Evolutionary conservation across 768 basidiomycete species (phyloP).

Genomic region (Podaxis carcinomalis): DNA sequence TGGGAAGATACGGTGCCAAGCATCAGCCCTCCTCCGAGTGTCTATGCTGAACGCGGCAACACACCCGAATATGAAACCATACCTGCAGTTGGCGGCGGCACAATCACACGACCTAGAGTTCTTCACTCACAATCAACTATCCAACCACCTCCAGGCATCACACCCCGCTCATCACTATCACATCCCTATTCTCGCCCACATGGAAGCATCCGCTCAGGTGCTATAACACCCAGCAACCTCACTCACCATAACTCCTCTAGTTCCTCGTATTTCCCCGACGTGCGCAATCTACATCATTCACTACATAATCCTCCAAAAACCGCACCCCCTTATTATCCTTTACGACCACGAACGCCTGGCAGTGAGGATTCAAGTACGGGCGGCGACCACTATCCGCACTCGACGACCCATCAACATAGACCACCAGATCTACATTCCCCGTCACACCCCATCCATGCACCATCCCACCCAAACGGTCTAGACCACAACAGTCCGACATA

Average conservation of each 20-base stretch:
- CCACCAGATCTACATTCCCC: constrained; percentile 27
- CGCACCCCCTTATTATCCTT: constrained; percentile 13
- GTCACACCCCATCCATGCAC: constrained; percentile 12
- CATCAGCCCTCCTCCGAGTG: constrained; percentile 38
- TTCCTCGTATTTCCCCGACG: constrained; percentile 21
- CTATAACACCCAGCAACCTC: constrained; percentile 22
- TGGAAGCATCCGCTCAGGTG: constrained; percentile 18
- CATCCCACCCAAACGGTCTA: constrained; percentile 1
- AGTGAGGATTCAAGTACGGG: constrained; percentile 49
- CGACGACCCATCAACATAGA: constrained; percentile 42
- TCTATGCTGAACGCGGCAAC: constrained; percentile 35
- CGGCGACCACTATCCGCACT: constrained; percentile 18
- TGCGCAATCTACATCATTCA: background rate
- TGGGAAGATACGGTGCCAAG: constrained; percentile 62
- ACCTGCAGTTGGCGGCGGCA: constrained; percentile 90
- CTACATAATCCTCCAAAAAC: background rate
- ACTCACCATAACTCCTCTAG: constrained; percentile 19
- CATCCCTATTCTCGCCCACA: constrained; percentile 17
- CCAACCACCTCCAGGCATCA: constrained; percentile 33
- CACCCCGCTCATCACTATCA: constrained; percentile 15
- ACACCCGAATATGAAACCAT: constrained; percentile 78
- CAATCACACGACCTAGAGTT: constrained; percentile 78
- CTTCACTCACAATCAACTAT: constrained; percentile 83
- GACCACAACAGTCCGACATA: constrained; percentile 16
- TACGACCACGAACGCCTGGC: constrained; percentile 42